These are phyloP conservation scores for Kurtzmaniella quercitrusa DNA, from an alignment of 1,139 yeast species.

Conservation along the genomic window DNA sequence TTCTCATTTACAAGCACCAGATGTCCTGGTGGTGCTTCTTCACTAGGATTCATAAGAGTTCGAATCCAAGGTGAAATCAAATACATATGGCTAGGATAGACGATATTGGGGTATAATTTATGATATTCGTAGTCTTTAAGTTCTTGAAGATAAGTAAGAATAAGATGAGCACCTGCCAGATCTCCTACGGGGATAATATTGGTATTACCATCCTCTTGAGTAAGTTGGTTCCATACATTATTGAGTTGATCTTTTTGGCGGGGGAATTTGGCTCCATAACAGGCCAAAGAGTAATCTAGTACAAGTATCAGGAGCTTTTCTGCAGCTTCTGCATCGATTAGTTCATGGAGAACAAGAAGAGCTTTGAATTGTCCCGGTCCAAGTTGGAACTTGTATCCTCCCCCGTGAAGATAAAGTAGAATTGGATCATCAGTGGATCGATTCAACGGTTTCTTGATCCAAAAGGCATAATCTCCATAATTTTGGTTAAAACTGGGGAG, in stretches of 20 bases:
- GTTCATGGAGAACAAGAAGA: constrained; percentile 24
- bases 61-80: constrained; percentile 42
- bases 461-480: constrained; percentile 29
- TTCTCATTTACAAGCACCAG: constrained; percentile 30
- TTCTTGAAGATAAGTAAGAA: constrained; percentile 26
- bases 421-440: constrained; percentile 30
- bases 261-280: constrained; percentile 29
- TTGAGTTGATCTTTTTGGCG: constrained; percentile 32
- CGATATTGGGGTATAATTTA: constrained; percentile 7
- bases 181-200: constrained; percentile 37
- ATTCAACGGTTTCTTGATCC: constrained; percentile 30
- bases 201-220: constrained; percentile 21
- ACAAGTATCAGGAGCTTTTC: constrained; percentile 26
- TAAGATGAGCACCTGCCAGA: constrained; percentile 40
- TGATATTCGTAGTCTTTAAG: constrained; percentile 13
- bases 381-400: constrained; percentile 37
- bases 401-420: constrained; percentile 42
- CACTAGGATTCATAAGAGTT: constrained; percentile 11
- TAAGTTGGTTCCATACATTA: constrained; percentile 25
- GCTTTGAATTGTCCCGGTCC: constrained; percentile 30
- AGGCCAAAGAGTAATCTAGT: constrained; percentile 37
- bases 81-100: constrained; percentile 26
- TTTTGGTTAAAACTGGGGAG: constrained; percentile 29
- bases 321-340: constrained; percentile 23
- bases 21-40: constrained; percentile 19